Conservation (phyloP, 23 red algal species). For the Gracilaria domingensis region DNA sequence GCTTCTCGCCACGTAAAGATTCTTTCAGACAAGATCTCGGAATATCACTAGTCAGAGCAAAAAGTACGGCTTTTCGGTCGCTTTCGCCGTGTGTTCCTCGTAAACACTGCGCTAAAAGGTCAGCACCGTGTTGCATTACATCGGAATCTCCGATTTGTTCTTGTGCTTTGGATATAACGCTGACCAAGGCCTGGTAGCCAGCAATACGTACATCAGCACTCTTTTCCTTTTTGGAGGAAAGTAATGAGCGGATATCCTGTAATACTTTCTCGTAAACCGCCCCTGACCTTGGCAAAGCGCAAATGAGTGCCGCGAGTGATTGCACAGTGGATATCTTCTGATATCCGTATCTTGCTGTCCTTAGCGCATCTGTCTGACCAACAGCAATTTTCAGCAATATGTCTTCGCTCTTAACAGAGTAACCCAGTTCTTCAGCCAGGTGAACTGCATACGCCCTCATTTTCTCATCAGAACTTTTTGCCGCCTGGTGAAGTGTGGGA, state of each 20-base stretch:
- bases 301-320: constrained; percentile 16
- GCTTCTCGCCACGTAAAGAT: background rate
- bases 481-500: constrained; percentile 18
- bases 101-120: background rate
- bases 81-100: constrained; percentile 14
- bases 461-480: constrained; percentile 53
- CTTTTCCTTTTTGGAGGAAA: constrained; percentile 54
- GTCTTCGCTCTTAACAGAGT: constrained; percentile 42
- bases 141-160: background rate
- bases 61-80: constrained; percentile 24
- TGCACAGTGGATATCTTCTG: constrained; percentile 53
- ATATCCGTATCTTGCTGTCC: constrained; percentile 62
- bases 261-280: constrained; percentile 20
- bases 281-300: background rate
- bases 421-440: constrained; percentile 39
- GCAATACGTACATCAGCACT: constrained; percentile 38
- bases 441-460: constrained; percentile 6
- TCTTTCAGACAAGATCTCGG: background rate
- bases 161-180: background rate
- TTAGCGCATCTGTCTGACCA: background rate
- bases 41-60: constrained; percentile 10
- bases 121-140: background rate
- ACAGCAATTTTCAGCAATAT: constrained; percentile 13
- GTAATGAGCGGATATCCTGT: background rate
- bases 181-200: background rate